These are phyloP conservation scores for Pseudozyma sp. DNA, from an alignment of 1,284 basidiomycete species.

Conservation along the genomic window DNA sequence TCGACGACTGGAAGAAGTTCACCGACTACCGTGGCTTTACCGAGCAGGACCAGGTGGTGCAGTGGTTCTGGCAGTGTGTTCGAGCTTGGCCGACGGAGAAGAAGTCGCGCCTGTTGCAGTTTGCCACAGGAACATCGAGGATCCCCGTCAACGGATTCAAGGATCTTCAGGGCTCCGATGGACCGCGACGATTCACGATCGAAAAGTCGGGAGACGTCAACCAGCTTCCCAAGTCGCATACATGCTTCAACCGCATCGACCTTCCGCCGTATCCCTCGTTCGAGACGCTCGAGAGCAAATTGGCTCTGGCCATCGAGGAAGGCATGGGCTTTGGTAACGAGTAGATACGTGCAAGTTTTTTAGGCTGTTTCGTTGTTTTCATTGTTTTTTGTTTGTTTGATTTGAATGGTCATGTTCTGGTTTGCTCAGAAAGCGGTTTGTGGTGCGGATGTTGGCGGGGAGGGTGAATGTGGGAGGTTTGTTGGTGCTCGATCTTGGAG, in stretches of 20 bases:
- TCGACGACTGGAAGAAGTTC: constrained; percentile 76
- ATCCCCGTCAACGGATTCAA: constrained; percentile 99
- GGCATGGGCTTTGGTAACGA: constrained; percentile 66
- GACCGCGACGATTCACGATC: constrained; percentile 74
- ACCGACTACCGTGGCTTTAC: constrained; percentile 75
- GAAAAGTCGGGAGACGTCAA: constrained; percentile 67
- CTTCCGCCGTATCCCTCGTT: constrained; percentile 65
- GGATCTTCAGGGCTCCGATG: constrained; percentile 96
- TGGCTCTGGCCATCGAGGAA: constrained; percentile 66
- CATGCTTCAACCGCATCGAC: constrained; percentile 69
- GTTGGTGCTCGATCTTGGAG: too few relatives aligned
- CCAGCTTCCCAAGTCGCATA: constrained; percentile 67
- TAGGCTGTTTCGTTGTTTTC: neutral
- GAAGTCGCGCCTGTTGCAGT: constrained; percentile 89
- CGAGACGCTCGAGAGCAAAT: constrained; percentile 66
- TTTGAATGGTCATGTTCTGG: neutral
- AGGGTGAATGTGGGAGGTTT: too few relatives aligned
- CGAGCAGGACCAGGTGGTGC: constrained; percentile 77
- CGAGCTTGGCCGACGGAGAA: constrained; percentile 94
- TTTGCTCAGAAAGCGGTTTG: neutral
- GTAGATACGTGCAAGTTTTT: constrained; percentile 17
- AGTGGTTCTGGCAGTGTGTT: constrained; percentile 99
- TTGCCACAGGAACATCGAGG: constrained; percentile 95
- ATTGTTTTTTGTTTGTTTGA: neutral
- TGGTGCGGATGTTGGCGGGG: neutral